Conservation (phyloP, 352 stramenopile species). For the Pythium sukuiense region DNA sequence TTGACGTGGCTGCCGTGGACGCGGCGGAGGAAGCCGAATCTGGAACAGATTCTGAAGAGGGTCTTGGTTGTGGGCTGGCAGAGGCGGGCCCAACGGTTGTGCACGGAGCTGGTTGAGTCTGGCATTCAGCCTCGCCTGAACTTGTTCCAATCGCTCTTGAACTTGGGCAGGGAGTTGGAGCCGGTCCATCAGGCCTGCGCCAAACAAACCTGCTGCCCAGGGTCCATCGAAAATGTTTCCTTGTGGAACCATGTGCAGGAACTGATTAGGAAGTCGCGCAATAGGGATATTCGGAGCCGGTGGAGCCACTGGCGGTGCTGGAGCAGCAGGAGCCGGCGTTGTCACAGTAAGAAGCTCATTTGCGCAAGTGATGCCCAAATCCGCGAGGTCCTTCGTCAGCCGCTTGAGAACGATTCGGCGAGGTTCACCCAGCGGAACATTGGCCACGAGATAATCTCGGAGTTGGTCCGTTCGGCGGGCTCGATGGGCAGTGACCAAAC, state of each 20-base stretch:
- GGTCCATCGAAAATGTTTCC: too few relatives aligned
- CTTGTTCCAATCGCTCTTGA: not conserved
- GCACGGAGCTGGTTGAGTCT: not conserved
- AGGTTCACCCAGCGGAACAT: not conserved
- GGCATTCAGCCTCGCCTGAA: not conserved
- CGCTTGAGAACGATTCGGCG: not conserved
- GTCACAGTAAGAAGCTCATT: not conserved
- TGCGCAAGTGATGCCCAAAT: not conserved
- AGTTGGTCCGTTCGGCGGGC: slow-evolving; percentile 8
- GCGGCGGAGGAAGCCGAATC: not conserved
- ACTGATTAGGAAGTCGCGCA: not conserved
- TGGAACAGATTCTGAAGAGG: not conserved
- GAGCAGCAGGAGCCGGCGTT: not conserved
- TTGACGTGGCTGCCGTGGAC: not conserved
- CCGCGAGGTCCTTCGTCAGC: not conserved
- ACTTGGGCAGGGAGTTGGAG: not conserved
- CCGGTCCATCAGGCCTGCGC: not conserved
- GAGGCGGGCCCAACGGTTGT: not conserved
- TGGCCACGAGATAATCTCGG: slow-evolving; percentile 11
- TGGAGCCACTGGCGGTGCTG: not conserved
- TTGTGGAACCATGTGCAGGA: not conserved
- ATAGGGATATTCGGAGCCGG: not conserved
- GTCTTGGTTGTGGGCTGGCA: not conserved
- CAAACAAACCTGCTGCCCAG: too few relatives aligned
- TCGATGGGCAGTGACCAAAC: slow-evolving; percentile 12